Conservation (phyloP, 306 rosid species). For the Glycine latifolia region DNA sequence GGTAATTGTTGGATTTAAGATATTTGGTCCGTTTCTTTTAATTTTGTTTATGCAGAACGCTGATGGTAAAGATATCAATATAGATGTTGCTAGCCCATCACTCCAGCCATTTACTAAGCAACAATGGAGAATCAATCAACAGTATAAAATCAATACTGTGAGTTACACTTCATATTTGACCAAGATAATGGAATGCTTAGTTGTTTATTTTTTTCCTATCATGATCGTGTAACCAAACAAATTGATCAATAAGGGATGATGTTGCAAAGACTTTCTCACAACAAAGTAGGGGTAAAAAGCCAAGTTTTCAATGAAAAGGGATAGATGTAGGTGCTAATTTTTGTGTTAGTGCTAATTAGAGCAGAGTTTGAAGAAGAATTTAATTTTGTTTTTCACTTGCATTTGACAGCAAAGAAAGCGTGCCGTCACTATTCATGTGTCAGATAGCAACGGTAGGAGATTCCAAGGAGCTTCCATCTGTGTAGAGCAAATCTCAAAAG, state of each 20-base stretch:
- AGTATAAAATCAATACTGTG: slow-evolving; percentile 71
- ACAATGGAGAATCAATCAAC: slow-evolving; percentile 79
- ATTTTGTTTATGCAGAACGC: slow-evolving; percentile 52
- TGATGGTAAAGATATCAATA: slow-evolving; percentile 47
- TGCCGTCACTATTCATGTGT: slow-evolving; percentile 76
- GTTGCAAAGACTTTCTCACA: not conserved
- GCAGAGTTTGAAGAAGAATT: not conserved
- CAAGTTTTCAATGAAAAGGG: not conserved
- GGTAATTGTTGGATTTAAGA: not conserved
- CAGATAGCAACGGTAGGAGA: slow-evolving; percentile 63
- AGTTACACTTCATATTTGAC: slow-evolving; percentile 31
- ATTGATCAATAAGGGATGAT: not conserved
- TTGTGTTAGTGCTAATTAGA: not conserved
- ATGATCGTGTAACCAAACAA: not conserved
- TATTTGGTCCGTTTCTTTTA: not conserved
- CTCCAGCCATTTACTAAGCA: slow-evolving; percentile 76
- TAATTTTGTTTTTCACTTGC: not conserved
- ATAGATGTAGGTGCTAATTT: not conserved
- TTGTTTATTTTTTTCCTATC: not conserved
- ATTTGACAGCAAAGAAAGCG: slow-evolving; percentile 75
- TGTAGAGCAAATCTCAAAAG: slow-evolving; percentile 70
- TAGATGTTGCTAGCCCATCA: slow-evolving; percentile 68
- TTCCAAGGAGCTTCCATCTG: slow-evolving; percentile 64
- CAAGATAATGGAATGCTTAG: not conserved
- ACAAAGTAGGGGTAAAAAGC: not conserved